Evolutionary conservation across 768 basidiomycete genomes (phyloP), one percentile per base, ranked within the genome.

Genomic region (Solioccasus polychromus): DNA sequence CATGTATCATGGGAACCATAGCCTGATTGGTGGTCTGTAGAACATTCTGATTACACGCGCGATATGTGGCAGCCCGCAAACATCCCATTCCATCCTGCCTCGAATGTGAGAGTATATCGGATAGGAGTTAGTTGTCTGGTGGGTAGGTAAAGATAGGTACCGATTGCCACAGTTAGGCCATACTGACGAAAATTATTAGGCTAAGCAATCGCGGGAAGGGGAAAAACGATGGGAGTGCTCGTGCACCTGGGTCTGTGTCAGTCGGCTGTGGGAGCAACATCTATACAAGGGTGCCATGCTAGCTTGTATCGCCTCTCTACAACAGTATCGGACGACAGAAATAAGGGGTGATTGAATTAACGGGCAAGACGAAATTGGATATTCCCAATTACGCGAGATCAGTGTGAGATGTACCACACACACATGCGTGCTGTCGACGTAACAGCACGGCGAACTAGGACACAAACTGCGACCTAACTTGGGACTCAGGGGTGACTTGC

Each of bases 341-440:
- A 22, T 20, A 31, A 47, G 41, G 47, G 48, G 31, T 31, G 34
- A 24, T 44, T 37, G 45, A 47, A 56, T 60, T 10, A 57, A 57
- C 38, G 39, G 45, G 48, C 39, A 35, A 40, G 35, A 45, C 50
- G 17, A 43, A 45, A 53, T 50, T 40, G 51, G 52, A 43, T 19
- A 35, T 46, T 44, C 40, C 42, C 29, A 41, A 48, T 59, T 59
- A 61, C 48, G 61, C 47, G 41, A 52, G 40, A 51, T 31, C 39
- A 43, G 45, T 52, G 44, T 44, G 37, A 44, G 39, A 12, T 28
- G 30, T 18, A n/a, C 26, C 29, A 28, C 19, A 42, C 28, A 53
- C 39, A 12, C 49, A 58, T 48, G 63, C 47, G 18, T 37, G 52
- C 35, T 28, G 58, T 47, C 61, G 55, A 62, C 61, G 64, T 66